A percentile compares a stretch with the other conserved stretches of the same genome.
Evolutionary conservation across 148 eudicot species (phyloP).

Genomic region (Fallopia convolvulus): DNA sequence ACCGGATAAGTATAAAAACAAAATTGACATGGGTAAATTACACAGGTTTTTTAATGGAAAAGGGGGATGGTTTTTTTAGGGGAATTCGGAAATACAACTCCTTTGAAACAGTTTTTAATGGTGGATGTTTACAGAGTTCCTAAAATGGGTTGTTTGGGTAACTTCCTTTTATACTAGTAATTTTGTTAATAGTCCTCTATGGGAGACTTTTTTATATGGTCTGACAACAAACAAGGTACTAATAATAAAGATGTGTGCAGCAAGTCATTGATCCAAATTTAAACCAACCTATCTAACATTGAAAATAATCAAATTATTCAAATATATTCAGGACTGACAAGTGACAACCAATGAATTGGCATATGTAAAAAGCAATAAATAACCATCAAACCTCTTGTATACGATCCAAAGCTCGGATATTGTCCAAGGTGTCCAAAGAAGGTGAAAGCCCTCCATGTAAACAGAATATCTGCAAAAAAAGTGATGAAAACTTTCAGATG

Average conservation of each 20-base stretch:
- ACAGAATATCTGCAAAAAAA: conserved; percentile 44
- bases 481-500: not conserved
- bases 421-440: conserved; percentile 72
- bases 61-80: too few species aligned
- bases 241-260: not conserved
- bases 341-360: not conserved
- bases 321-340: not conserved
- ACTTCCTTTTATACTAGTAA: not conserved
- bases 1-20: not conserved
- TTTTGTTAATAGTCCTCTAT: too few species aligned
- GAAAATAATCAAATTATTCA: not conserved
- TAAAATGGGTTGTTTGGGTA: not conserved
- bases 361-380: not conserved
- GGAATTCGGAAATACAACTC: not conserved
- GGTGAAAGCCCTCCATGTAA: conserved; percentile 84
- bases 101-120: not conserved
- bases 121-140: not conserved
- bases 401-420: conserved; percentile 70
- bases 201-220: not conserved
- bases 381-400: conserved; percentile 55
- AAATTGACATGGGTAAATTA: not conserved
- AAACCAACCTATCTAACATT: not conserved
- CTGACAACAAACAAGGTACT: too few species aligned
- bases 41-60: too few species aligned
- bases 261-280: not conserved